phyloP scores from a whole-genome alignment of 352 stramenopile genomes.

The Halophytophthora batemanensis region DNA sequence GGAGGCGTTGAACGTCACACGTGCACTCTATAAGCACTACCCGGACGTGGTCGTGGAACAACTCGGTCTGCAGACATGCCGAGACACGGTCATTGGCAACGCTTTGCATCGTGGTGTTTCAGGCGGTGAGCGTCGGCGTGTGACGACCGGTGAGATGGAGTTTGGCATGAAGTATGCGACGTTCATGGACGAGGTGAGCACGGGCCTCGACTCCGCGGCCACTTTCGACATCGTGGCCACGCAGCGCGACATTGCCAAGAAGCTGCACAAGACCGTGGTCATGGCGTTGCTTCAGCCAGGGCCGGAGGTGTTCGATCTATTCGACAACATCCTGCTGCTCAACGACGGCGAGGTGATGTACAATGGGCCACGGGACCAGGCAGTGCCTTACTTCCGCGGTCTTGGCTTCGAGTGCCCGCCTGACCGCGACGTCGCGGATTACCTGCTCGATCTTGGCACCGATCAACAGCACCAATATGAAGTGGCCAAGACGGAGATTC shows the following conservation, averaged over 20 bases:
- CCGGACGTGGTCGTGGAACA: constrained; percentile 32
- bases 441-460: constrained; percentile 33
- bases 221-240: constrained; percentile 83
- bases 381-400: constrained; percentile 34
- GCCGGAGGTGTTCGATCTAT: constrained; percentile 88
- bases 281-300: constrained; percentile 82
- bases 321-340: constrained; percentile 80
- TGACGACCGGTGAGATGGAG: constrained; percentile 24
- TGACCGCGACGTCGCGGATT: constrained; percentile 32
- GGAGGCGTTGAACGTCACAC: constrained; percentile 3
- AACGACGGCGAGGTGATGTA: constrained; percentile 53
- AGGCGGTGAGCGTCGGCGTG: constrained; percentile 66
- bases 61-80: constrained; percentile 24
- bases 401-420: constrained; percentile 43
- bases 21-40: constrained; percentile 11
- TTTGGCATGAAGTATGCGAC: constrained; percentile 50
- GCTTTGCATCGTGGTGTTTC: constrained; percentile 34
- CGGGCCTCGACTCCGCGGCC: constrained; percentile 83
- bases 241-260: constrained; percentile 32
- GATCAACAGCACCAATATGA: constrained; percentile 24
- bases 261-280: constrained; percentile 39
- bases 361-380: constrained; percentile 28
- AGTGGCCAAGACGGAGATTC: constrained; percentile 7
- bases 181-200: constrained; percentile 88
- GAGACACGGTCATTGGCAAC: constrained; percentile 32